Base-by-base conservation (phyloP, 2,329 filamentous ascomycete species). In the Albifimbria verrucaria region DNA sequence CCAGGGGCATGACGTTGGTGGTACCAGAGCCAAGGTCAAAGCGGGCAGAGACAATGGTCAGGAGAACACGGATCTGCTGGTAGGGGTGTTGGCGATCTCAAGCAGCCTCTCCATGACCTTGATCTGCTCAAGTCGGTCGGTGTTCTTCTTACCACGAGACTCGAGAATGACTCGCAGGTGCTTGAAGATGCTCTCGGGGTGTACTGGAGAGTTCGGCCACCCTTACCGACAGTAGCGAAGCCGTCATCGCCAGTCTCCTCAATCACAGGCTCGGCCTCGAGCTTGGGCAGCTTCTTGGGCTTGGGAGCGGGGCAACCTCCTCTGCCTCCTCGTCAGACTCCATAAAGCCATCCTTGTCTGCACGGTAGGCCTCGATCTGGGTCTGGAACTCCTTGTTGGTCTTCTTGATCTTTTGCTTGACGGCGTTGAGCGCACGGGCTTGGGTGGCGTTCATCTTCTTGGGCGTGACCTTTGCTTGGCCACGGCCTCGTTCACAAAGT, bases 371-470 rank as follows among this genome's bases (percentile, higher is more conserved):
- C 63, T 96, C 91, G 65, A 99, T 88, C 68, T 96, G 90, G 57
- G 82, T 79, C 67, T 90, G 85, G 76, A 93, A 93, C 59, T 97
- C 93, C 77, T 96, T 95, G 82, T 93, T 96, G 77, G 93, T 93
- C 84, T 97, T 97, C 85, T 93, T 92, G 79, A 99, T 91, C 77
- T 92, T 92, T 74, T 99, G 94, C 78, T 97, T 96, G 68, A 97
- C 90, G 57, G 92, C 91, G 72, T 97, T 99, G 67, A 99, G 83
- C 66, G 92, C 92, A 75, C 92, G 90, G 60, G 92, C 89, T 69
- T 93, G 95, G 68, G 88, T 94, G 57, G 92, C 92, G 77, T 96
- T 99, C 92, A 97, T 96, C 83, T 97, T 97, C 85, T 97, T 97
- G 58, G 88, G 86, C 2, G 90, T 89, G 62, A 95, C 89, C 80